Evolutionary conservation across 1,284 basidiomycete species (phyloP), one percentile per base, ranked within the genome.

Genomic region (Schizopora paradoxa): DNA sequence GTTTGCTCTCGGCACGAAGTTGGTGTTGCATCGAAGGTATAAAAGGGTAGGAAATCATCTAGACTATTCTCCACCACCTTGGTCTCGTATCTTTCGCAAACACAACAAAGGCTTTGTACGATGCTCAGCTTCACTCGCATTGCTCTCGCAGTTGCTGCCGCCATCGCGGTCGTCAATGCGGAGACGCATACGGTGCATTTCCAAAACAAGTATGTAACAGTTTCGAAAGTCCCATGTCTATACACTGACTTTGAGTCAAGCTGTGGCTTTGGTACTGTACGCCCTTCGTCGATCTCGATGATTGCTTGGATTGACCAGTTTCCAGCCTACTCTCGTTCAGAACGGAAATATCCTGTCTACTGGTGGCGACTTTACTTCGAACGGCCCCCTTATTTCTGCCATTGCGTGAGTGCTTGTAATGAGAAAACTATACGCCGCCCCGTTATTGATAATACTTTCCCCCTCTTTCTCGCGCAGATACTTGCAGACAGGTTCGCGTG

Each of bases 251-350:
- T 19, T 53, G 27, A n/a, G n/a, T n/a, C 16, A 35, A 52, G 54
- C n/a, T 54, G 53, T 45, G 54, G 54, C 10, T 54, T 43, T 39
- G 54, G 54, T 26, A 56, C 53, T 14, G 53, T 55, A 45, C n/a
- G 29, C 13, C 5, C 19, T 21, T 22, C 13, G 37, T 28, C 14
- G 7, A 19, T 36, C n/a, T n/a, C 5, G 16, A 37, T 41, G 11
- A 13, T 16, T 28, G 18, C 26, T 11, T 16, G 18, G 10, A 18
- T 13, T 16, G 21, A 11, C n/a, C n/a, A n/a, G 16, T 2, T 14
- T 26, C 10, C 37, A 54, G 50, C 55, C 55, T 14, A 49, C 31
- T 29, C 43, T 57, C 28, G 55, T 54, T 37, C 50, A 53, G 42
- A 49, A 46, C 21, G 45, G 52, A 5, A 41, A 51, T 21, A 51